Percentiles rank a stretch among this genome's conserved stretches.
phyloP scores from a whole-genome alignment of 495 filamentous ascomycete genomes.

The Wilcoxina mikolae region DNA sequence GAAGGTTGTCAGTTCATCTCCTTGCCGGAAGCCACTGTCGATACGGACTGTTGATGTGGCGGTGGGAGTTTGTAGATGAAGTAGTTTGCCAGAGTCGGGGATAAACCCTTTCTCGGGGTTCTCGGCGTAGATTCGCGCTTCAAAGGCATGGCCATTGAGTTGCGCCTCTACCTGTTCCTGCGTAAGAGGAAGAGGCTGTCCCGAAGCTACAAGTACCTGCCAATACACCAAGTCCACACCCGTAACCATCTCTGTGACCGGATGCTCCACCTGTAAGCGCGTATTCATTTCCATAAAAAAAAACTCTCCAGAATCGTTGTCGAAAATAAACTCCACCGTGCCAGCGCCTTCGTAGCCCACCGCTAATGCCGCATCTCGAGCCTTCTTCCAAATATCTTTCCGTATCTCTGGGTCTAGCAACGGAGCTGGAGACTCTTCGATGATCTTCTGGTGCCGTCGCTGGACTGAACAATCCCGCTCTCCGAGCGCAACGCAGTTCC shows the following conservation, averaged over 20 bases:
- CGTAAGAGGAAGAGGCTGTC: slow-evolving; percentile 67
- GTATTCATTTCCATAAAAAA: slow-evolving; percentile 99
- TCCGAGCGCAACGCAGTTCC: slow-evolving; percentile 69
- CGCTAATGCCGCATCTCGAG: slow-evolving; percentile 70
- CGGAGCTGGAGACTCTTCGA: slow-evolving; percentile 92
- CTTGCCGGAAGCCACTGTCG: slow-evolving; percentile 80
- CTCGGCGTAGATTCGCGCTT: slow-evolving; percentile 93
- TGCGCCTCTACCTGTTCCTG: slow-evolving; percentile 66
- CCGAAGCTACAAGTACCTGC: slow-evolving; percentile 88
- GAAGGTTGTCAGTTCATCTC: slow-evolving; percentile 83
- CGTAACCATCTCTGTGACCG: slow-evolving; percentile 92
- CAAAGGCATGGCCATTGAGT: slow-evolving; percentile 81
- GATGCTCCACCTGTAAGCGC: slow-evolving; percentile 89
- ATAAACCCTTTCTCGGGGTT: slow-evolving; percentile 82
- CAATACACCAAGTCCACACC: slow-evolving; percentile 89
- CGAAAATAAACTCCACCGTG: slow-evolving; percentile 97
- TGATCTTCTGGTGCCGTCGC: slow-evolving; percentile 85
- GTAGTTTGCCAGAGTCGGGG: slow-evolving; percentile 77
- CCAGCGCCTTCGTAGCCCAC: slow-evolving; percentile 93
- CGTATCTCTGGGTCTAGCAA: slow-evolving; percentile 63
- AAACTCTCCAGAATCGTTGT: slow-evolving; percentile 83
- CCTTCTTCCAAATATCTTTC: slow-evolving; percentile 87
- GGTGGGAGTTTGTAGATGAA: slow-evolving; percentile 66
- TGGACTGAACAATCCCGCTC: slow-evolving; percentile 82
- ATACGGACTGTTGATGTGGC: slow-evolving; percentile 60